Evolutionary conservation across 768 basidiomycete genomes (phyloP).

Genomic region (Boletus insuetus): DNA sequence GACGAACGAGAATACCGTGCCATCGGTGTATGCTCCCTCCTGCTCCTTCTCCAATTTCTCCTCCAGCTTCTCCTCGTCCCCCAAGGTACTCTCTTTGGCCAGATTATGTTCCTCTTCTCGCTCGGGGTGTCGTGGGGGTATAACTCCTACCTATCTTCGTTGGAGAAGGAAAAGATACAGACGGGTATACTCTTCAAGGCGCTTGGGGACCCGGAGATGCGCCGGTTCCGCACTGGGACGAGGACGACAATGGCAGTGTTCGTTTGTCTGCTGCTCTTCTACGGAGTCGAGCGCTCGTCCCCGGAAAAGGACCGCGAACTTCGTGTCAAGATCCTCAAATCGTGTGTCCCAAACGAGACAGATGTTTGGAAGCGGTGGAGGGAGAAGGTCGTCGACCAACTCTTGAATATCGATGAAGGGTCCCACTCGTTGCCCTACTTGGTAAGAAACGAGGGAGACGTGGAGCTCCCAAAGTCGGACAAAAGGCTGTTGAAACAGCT

Average conservation of each 20-base stretch:
- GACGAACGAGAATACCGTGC: neutral
- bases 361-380: neutral
- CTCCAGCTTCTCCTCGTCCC: constrained; percentile 33
- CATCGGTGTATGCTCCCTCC: constrained; percentile 26
- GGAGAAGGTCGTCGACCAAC: neutral
- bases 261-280: neutral
- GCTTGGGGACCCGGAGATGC: constrained; percentile 8
- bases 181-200: constrained; percentile 7
- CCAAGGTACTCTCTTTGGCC: constrained; percentile 32
- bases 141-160: constrained; percentile 30
- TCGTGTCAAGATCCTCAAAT: neutral
- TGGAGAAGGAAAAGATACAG: constrained; percentile 29
- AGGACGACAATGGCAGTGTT: constrained; percentile 13
- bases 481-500: neutral
- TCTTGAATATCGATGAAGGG: neutral
- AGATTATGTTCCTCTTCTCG: constrained; percentile 31
- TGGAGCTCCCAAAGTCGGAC: neutral
- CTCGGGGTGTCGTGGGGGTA: constrained; percentile 33
- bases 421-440: neutral
- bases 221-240: constrained; percentile 7
- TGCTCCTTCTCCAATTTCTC: constrained; percentile 30
- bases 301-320: neutral
- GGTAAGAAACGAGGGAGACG: neutral
- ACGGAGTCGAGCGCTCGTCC: neutral
- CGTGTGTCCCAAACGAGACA: neutral